Conservation (phyloP, 1,284 basidiomycete genomes). For the Fomitiporia mediterranea region DNA sequence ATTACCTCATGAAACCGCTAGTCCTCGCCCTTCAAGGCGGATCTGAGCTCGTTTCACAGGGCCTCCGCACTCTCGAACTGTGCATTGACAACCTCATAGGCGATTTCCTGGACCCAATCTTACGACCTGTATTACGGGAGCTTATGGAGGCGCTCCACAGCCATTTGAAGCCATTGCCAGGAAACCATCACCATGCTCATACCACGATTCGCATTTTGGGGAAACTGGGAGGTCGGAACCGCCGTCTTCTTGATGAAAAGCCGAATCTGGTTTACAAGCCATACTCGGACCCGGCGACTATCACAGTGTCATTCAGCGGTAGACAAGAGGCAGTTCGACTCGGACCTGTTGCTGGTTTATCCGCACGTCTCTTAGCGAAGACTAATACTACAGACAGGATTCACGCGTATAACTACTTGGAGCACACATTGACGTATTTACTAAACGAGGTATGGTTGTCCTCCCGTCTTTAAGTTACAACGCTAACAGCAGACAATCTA, state of each 20-base stretch:
- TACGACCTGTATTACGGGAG: conserved; percentile 89
- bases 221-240: conserved; percentile 94
- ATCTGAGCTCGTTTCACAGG: conserved; percentile 92
- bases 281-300: conserved; percentile 63
- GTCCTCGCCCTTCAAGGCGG: conserved; percentile 87
- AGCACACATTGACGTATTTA: conserved; percentile 68
- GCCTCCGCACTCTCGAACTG: conserved; percentile 94
- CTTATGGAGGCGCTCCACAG: conserved; percentile 93
- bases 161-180: conserved; percentile 87
- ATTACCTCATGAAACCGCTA: conserved; percentile 95
- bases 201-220: conserved; percentile 96
- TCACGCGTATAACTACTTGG: conserved; percentile 78
- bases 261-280: conserved; percentile 71
- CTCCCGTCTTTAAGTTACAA: background rate
- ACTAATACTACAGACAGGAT: conserved; percentile 59
- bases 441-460: conserved; percentile 65
- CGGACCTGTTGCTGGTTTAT: conserved; percentile 67
- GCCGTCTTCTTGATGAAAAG: conserved; percentile 82
- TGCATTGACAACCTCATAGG: conserved; percentile 99
- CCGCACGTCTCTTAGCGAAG: conserved; percentile 62
- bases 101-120: conserved; percentile 96
- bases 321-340: conserved; percentile 68
- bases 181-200: conserved; percentile 89
- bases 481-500: conserved; percentile 30
- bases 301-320: conserved; percentile 74